Evolutionary conservation across 768 basidiomycete species (phyloP), one percentile per base, ranked within the genome.

Genomic region (Tricholoma matsutake): DNA sequence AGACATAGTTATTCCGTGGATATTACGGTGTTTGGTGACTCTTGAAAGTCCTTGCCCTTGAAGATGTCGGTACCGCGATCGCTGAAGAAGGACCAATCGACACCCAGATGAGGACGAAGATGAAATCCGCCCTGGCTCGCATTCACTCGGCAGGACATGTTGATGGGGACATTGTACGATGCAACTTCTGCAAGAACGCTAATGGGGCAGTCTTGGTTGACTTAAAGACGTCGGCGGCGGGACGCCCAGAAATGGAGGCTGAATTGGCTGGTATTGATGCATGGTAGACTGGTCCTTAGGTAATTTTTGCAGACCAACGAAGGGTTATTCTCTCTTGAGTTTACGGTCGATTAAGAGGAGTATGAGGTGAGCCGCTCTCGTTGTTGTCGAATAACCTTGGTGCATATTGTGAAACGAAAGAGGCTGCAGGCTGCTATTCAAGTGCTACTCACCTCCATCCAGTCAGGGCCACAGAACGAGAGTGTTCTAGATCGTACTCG

Each of bases 1-100:
- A 49, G 47, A 25, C 16, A 4, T 49, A 7, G 25, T 14, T 49
- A 49, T 49, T 62, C 53, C 37, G 45, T 53, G 61, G 64, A 41
- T 65, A 63, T 56, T 64, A 62, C 57, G 41, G 60, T 51, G 57
- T 64, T 59, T 64, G 63, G 61, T 60, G 61, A 55, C 22, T 64
- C 13, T 45, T 64, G 58, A 52, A 51, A 28, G 43, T 64, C 58
- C 64, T 65, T 57, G 61, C 64, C 57, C 58, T 65, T 16, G 61
- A 65, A 62, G 51, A 41, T 31, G 64, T 65, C 16, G 64, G 61
- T 20, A 56, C 32, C 16, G 58, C 64, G 13, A 60, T 65, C 20
- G 45, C 61, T n/a, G 58, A 64, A 43, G 43, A 25, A 28, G 47
- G 20, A 13, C 20, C 16, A 3, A 49, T 49, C 18, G 47, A 49